Conservation (phyloP, 2,329 filamentous ascomycete genomes). For the Xylariaceae sp. region DNA sequence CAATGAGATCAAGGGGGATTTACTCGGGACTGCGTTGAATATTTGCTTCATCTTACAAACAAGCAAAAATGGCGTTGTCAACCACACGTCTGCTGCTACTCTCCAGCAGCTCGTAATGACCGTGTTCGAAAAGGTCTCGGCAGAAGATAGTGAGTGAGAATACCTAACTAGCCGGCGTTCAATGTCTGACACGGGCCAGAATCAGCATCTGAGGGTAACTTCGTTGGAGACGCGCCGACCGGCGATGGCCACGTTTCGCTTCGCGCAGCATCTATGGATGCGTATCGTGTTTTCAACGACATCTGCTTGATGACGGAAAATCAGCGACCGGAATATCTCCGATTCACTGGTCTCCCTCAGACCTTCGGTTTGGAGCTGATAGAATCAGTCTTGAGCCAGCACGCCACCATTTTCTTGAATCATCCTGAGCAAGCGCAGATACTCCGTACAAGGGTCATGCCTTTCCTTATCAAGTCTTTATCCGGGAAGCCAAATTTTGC, state of each 20-base stretch:
- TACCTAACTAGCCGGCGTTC: neutral
- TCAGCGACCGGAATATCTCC: constrained; percentile 79
- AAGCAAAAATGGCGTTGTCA: constrained; percentile 91
- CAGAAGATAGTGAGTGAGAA: constrained; percentile 72
- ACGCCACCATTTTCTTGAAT: constrained; percentile 75
- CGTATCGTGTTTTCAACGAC: constrained; percentile 86
- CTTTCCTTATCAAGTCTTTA: constrained; percentile 76
- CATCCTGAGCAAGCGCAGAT: constrained; percentile 83
- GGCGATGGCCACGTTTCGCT: constrained; percentile 68
- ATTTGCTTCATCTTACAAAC: constrained; percentile 90
- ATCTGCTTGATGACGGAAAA: constrained; percentile 86
- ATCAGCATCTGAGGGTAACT: constrained; percentile 53
- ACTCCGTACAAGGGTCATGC: constrained; percentile 77
- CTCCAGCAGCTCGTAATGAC: constrained; percentile 90
- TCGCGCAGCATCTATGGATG: constrained; percentile 79
- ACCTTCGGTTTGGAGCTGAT: constrained; percentile 90
- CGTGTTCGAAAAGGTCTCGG: constrained; percentile 87
- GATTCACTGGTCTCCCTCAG: constrained; percentile 75
- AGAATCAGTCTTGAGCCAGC: constrained; percentile 85
- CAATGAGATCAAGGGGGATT: constrained; percentile 74
- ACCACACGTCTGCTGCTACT: constrained; percentile 95
- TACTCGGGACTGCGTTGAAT: constrained; percentile 81
- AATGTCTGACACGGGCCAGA: constrained; percentile 37
- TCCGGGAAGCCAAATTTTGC: constrained; percentile 80
- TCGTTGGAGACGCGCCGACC: constrained; percentile 68